Evolutionary conservation across 1,284 basidiomycete species (phyloP).

Genomic region (Wolfiporia cocos): DNA sequence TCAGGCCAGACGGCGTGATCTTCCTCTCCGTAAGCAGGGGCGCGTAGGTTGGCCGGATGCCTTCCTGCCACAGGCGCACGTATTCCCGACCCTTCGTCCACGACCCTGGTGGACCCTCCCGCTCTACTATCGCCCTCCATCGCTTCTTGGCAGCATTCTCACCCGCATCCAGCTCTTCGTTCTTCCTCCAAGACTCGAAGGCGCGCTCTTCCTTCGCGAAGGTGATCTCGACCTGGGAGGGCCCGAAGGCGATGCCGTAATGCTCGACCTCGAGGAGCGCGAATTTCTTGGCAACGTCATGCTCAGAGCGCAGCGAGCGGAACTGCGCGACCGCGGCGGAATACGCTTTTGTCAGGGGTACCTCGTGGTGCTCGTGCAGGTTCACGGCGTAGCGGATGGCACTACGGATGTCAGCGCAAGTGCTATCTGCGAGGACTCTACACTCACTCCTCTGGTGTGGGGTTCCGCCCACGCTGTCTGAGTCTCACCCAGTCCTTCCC

Average conservation of each 20-base stretch:
- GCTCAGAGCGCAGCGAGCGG: constrained; percentile 79
- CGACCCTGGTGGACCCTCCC: constrained; percentile 33
- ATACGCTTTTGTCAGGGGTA: constrained; percentile 81
- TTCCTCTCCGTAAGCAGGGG: constrained; percentile 12
- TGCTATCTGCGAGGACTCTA: constrained; percentile 9
- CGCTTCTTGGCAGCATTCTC: constrained; percentile 62
- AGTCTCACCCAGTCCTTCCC: constrained; percentile 72
- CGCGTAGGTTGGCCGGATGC: constrained; percentile 55
- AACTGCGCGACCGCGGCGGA: constrained; percentile 78
- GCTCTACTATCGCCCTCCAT: constrained; percentile 64
- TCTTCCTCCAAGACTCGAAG: constrained; percentile 52
- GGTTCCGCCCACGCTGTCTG: constrained; percentile 77
- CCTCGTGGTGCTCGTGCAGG: constrained; percentile 60
- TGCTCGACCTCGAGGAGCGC: constrained; percentile 79
- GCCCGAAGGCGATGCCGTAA: constrained; percentile 68
- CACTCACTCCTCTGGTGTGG: constrained; percentile 86
- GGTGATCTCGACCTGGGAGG: constrained; percentile 53
- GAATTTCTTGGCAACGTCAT: constrained; percentile 71
- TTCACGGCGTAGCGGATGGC: constrained; percentile 78
- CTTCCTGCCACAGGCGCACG: constrained; percentile 62
- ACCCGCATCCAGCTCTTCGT: constrained; percentile 49
- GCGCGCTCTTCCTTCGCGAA: constrained; percentile 59
- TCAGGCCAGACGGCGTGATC: constrained; percentile 13
- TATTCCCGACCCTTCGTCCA: constrained; percentile 72
- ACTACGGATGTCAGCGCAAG: constrained; percentile 35